A percentile compares a stretch with the other conserved stretches of the same genome.
phyloP scores from a whole-genome alignment of 1,284 basidiomycete species.

The Coniferiporia weirii region DNA sequence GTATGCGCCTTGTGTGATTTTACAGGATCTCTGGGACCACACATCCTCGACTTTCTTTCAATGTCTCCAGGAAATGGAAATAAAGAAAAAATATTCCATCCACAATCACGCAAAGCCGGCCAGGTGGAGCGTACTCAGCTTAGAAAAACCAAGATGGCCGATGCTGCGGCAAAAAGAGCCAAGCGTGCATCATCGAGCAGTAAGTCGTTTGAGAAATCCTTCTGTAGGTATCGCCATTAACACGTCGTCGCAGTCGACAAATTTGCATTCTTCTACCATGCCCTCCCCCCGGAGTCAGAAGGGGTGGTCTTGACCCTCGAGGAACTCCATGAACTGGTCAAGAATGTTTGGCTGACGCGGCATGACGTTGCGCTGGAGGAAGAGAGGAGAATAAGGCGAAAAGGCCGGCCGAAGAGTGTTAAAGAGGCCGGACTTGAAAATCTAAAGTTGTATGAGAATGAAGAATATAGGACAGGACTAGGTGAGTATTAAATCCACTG shows the following conservation, averaged over 20 bases:
- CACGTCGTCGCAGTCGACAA: constrained; percentile 49
- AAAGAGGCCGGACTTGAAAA: constrained; percentile 74
- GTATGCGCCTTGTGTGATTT: no score
- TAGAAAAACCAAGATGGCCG: constrained; percentile 65
- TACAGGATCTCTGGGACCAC: no score
- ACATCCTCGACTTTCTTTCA: no score
- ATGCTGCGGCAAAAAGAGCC: constrained; percentile 47
- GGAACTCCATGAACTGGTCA: constrained; percentile 64
- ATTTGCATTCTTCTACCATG: constrained; percentile 76
- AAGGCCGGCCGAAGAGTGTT: constrained; percentile 73
- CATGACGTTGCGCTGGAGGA: constrained; percentile 65
- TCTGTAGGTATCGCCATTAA: not conserved
- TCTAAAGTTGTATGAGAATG: constrained; percentile 57
- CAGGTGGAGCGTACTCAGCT: constrained; percentile 72
- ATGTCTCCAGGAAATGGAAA: constrained; percentile 31
- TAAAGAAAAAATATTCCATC: constrained; percentile 77
- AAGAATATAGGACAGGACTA: constrained; percentile 78
- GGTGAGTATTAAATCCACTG: constrained; percentile 47
- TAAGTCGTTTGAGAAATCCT: constrained; percentile 25
- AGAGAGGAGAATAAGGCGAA: constrained; percentile 59
- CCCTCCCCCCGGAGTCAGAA: constrained; percentile 58
- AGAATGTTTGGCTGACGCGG: constrained; percentile 69
- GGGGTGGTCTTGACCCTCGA: constrained; percentile 54
- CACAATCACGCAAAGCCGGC: constrained; percentile 75
- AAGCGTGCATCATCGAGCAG: constrained; percentile 55